Base-by-base conservation (phyloP, 257 asterid species). In the Orobanche coerulescens region DNA sequence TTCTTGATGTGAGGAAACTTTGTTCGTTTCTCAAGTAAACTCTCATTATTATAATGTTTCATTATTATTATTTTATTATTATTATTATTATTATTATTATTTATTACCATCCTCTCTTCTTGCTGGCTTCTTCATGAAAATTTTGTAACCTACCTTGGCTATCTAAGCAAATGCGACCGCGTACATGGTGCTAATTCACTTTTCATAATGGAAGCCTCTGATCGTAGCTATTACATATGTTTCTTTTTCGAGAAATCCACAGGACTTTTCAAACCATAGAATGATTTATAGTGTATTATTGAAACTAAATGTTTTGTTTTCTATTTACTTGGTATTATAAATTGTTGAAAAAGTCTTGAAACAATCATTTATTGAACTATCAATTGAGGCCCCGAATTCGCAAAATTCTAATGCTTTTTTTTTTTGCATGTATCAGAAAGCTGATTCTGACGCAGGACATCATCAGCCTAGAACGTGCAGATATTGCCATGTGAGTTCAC, bases 401-500 rank as follows among this genome's bases (percentile, higher is more conserved):
- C 70, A 63, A 67, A 71, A 60, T 67, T 24, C 52, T 64, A 63
- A 66, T 57, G 23, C 62, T 65, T 46, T 28, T 67, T 22, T 47
- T 73, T 68, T 73, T 71, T 76, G 58, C 69, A 53, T 81, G 71
- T 72, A 39, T 59, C 94, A 86, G 94, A 78, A 69, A 26, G 64
- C 61, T 59, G 72, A 47, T 65, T 73, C 71, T 13, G 20, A 73
- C 61, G 69, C 86, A 56, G 46, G 68, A 66, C 69, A 25, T 26
- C 47, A 54, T 11, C 79, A 6, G 51, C 61, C 65, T 33, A 70
- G 58, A 33, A 66, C 62, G 30, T 93, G 99, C 90, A 83, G 69
- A 76, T 93, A 89, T 71, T 93, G 99, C 76, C 55, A 57, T 71
- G 97, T 89, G 76, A 93, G 98, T 84, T 65, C 62, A 47, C n/a